A percentile compares a stretch with the other conserved stretches of the same genome.
phyloP scores from a whole-genome alignment of 768 basidiomycete species.

The Kwoniella europaea region DNA sequence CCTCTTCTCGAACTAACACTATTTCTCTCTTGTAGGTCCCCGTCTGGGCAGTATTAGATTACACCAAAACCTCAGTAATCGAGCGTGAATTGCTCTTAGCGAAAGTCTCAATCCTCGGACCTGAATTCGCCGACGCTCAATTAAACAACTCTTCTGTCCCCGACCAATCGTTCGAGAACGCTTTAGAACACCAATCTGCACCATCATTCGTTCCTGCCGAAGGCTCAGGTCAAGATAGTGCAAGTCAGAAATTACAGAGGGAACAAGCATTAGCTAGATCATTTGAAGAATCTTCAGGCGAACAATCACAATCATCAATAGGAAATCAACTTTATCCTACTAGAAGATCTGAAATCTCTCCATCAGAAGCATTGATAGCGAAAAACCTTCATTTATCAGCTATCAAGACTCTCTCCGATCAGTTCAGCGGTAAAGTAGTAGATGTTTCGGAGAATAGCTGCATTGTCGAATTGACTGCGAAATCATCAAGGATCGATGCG shows the following conservation, averaged over 20 bases:
- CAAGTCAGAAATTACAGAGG: slow-evolving; percentile 66
- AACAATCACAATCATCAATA: slow-evolving; percentile 52
- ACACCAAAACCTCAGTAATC: slow-evolving; percentile 89
- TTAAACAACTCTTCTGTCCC: slow-evolving; percentile 82
- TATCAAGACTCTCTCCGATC: slow-evolving; percentile 78
- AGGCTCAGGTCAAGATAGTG: slow-evolving; percentile 28
- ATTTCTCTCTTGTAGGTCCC: slow-evolving; percentile 70
- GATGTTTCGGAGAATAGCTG: slow-evolving; percentile 94
- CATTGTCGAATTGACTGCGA: slow-evolving; percentile 92
- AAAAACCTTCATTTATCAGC: slow-evolving; percentile 89
- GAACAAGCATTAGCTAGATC: slow-evolving; percentile 76
- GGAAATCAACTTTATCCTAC: slow-evolving; percentile 50
- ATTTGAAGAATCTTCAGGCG: slow-evolving; percentile 64
- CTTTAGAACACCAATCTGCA: slow-evolving; percentile 61
- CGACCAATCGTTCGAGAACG: slow-evolving; percentile 60
- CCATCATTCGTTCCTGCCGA: slow-evolving; percentile 79
- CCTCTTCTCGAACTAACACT: neutral
- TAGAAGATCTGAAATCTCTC: slow-evolving; percentile 46
- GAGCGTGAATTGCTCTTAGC: slow-evolving; percentile 91
- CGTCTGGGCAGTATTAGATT: slow-evolving; percentile 98
- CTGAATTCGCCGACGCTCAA: slow-evolving; percentile 94
- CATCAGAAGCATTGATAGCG: slow-evolving; percentile 82
- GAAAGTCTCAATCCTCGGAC: slow-evolving; percentile 95
- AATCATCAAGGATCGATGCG: slow-evolving; percentile 87
- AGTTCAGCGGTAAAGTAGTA: slow-evolving; percentile 91